Conservation (phyloP, 176 grass and related monocot genomes). For the Dendrocalamus sinicus region DNA sequence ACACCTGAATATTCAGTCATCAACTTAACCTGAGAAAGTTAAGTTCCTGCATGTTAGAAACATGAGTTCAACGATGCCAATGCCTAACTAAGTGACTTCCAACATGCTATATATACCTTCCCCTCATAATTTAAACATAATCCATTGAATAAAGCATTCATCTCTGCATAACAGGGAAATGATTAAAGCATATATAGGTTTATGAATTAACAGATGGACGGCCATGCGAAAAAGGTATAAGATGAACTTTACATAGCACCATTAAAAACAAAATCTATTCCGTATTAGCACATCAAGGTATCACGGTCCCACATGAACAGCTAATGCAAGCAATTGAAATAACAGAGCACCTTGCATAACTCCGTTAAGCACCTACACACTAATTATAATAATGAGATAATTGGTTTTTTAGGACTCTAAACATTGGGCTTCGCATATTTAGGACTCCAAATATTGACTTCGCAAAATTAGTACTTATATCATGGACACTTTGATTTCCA, state of each 20-base stretch:
- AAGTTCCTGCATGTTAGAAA: conserved; percentile 38
- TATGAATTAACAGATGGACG: conserved; percentile 35
- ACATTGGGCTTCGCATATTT: too few relatives aligned
- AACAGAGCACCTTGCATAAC: conserved; percentile 6
- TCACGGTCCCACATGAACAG: background rate
- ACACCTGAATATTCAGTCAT: conserved; percentile 69
- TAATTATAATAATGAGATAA: too few relatives aligned
- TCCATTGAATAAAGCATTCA: conserved; percentile 88
- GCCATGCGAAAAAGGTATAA: conserved; percentile 17
- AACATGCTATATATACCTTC: conserved; percentile 61
- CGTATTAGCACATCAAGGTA: background rate
- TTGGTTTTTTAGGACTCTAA: too few relatives aligned
- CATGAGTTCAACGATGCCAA: conserved; percentile 22
- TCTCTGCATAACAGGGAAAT: conserved; percentile 57
- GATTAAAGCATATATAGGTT: conserved; percentile 20
- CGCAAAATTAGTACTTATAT: too few relatives aligned
- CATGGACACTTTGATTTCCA: too few relatives aligned
- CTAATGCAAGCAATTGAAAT: conserved; percentile 34
- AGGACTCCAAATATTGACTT: too few relatives aligned
- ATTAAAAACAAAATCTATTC: background rate
- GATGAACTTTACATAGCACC: background rate
- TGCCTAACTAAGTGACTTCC: background rate
- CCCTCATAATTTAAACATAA: conserved; percentile 72
- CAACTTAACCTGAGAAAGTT: conserved; percentile 63
- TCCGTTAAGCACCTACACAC: background rate